Conservation (phyloP, 192 early-diverging fungal genomes). For the Fimicolochytrium jonesii region DNA sequence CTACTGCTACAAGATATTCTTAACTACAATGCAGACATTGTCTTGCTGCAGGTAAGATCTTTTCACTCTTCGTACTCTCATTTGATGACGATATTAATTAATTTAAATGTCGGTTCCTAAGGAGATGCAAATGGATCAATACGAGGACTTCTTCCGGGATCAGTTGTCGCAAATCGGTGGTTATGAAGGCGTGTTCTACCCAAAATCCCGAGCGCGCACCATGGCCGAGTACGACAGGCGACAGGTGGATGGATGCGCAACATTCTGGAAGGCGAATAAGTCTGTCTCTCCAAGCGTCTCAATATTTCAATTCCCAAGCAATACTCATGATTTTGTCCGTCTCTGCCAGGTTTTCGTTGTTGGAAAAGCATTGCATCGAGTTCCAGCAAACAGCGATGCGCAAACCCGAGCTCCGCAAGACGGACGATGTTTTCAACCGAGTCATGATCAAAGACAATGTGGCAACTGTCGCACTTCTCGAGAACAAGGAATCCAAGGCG, state of each 20-base stretch:
- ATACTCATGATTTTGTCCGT: conserved; percentile 4
- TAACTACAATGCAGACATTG: conserved; percentile 82
- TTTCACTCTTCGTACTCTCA: not conserved
- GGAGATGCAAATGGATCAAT: conserved; percentile 86
- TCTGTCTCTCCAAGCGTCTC: conserved; percentile 30
- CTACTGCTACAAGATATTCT: conserved; percentile 79
- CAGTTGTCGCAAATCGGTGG: conserved; percentile 64
- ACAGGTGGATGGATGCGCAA: conserved; percentile 93
- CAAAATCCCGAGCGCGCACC: conserved; percentile 90
- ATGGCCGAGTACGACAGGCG: conserved; percentile 87
- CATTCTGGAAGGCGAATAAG: conserved; percentile 84
- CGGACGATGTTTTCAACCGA: conserved; percentile 93
- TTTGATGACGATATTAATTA: not conserved
- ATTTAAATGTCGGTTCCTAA: conserved; percentile 26
- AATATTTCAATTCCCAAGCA: not conserved
- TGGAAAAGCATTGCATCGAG: conserved; percentile 87
- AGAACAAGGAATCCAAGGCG: conserved; percentile 71
- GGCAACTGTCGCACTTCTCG: conserved; percentile 75
- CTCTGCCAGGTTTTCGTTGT: conserved; percentile 61
- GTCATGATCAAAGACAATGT: conserved; percentile 98
- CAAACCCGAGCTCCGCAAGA: conserved; percentile 81
- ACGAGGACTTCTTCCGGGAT: conserved; percentile 81
- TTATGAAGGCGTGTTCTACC: conserved; percentile 90
- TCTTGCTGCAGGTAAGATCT: conserved; percentile 77
- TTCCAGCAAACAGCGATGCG: conserved; percentile 91